These are phyloP conservation scores for Eragrostis nindensis DNA, from an alignment of 176 grass and related monocot species.

Conservation along the genomic window DNA sequence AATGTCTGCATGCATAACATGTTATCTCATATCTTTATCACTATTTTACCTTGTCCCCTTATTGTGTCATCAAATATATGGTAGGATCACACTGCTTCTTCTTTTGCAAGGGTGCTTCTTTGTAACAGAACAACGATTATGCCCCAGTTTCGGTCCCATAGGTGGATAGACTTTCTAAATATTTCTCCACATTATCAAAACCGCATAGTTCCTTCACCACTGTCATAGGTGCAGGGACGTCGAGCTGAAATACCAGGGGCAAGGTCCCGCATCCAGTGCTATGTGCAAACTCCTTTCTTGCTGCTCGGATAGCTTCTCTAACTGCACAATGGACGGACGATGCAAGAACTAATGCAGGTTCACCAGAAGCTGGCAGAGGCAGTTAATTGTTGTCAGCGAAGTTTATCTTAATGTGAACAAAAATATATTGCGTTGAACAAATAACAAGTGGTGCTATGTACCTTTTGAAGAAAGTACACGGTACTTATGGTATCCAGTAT, in stretches of 20 bases:
- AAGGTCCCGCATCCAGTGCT: constrained; percentile 9
- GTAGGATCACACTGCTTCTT: background rate
- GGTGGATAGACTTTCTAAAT: constrained; percentile 41
- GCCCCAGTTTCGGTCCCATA: background rate
- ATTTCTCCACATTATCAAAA: constrained; percentile 70
- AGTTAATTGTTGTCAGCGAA: constrained; percentile 10
- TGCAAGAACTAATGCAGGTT: constrained; percentile 74
- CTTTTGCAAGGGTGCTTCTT: background rate
- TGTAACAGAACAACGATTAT: background rate
- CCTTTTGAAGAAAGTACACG: constrained; percentile 83
- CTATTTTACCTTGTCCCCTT: background rate
- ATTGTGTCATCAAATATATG: background rate
- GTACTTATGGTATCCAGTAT: constrained; percentile 57
- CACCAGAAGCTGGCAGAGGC: constrained; percentile 59
- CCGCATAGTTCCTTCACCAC: constrained; percentile 73
- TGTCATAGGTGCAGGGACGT: constrained; percentile 80
- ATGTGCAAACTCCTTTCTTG: constrained; percentile 49
- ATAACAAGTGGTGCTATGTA: background rate
- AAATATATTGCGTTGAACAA: background rate
- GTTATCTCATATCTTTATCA: background rate
- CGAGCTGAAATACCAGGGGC: constrained; percentile 42
- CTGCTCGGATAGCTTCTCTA: constrained; percentile 62
- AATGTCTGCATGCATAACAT: too few species aligned
- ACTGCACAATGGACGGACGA: constrained; percentile 72
- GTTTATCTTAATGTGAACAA: background rate